Evolutionary conservation across 768 basidiomycete species (phyloP).

Genomic region (Phanerodontia chrysosporium): DNA sequence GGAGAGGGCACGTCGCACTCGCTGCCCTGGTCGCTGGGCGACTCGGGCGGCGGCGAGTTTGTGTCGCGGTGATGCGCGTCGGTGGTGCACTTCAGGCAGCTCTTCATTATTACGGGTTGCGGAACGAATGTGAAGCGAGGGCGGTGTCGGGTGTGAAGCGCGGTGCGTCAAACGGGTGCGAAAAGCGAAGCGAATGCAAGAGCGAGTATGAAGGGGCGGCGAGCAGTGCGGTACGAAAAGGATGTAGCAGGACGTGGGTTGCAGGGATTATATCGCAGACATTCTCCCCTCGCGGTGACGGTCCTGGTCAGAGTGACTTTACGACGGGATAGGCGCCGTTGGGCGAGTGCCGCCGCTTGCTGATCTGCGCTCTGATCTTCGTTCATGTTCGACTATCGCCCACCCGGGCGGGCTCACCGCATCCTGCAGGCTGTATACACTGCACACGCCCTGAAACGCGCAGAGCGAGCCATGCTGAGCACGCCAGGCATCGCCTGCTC

Average conservation of each 20-base stretch:
- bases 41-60: background rate
- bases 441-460: background rate
- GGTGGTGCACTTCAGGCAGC: constrained; percentile 16
- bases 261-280: constrained; percentile 15
- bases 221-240: background rate
- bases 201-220: too few species aligned
- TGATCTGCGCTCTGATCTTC: constrained; percentile 5
- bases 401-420: background rate
- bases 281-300: constrained; percentile 9
- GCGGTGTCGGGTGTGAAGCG: background rate
- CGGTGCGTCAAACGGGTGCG: background rate
- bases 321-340: constrained; percentile 2
- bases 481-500: background rate
- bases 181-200: background rate
- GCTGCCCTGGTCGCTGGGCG: constrained; percentile 2
- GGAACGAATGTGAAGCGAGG: constrained; percentile 2
- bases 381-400: background rate
- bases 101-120: constrained; percentile 14
- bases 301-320: constrained; percentile 8
- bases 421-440: background rate
- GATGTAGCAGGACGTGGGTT: background rate
- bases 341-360: background rate
- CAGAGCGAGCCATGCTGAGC: background rate
- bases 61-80: constrained; percentile 2
- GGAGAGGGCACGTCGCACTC: background rate